phyloP scores from a whole-genome alignment of 306 rosid genomes.

The Castanospermum australe region DNA sequence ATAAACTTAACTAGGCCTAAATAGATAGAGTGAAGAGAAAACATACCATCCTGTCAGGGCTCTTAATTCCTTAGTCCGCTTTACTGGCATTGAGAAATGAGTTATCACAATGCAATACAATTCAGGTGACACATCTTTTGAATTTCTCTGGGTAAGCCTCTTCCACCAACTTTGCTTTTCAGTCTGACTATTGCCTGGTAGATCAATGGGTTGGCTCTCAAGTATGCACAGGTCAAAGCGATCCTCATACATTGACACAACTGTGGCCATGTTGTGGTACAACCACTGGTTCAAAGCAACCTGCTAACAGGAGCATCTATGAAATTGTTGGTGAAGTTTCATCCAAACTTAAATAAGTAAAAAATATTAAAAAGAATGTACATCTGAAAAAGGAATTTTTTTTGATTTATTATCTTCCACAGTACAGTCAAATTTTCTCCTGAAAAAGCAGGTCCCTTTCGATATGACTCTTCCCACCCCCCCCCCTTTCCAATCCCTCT shows the following conservation, averaged over 20 bases:
- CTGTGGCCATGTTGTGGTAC: constrained; percentile 75
- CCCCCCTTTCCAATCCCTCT: background rate
- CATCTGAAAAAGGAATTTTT: background rate
- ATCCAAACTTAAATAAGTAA: constrained; percentile 2
- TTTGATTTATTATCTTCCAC: background rate
- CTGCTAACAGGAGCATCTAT: constrained; percentile 37
- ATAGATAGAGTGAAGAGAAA: constrained; percentile 17
- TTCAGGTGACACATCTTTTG: constrained; percentile 33
- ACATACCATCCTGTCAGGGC: constrained; percentile 85
- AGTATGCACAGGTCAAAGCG: constrained; percentile 72
- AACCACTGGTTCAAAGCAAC: constrained; percentile 93
- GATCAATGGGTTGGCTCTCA: constrained; percentile 59
- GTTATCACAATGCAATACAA: constrained; percentile 45
- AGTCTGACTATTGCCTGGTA: constrained; percentile 43
- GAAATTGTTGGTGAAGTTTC: constrained; percentile 11
- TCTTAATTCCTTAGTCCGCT: constrained; percentile 82
- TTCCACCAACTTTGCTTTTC: constrained; percentile 74
- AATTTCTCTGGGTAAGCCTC: constrained; percentile 47
- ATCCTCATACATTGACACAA: constrained; percentile 94
- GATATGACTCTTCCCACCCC: constrained; percentile 5
- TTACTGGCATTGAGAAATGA: constrained; percentile 67
- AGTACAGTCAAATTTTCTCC: background rate
- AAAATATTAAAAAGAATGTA: background rate
- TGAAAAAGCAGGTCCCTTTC: background rate
- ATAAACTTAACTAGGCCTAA: constrained; percentile 1